Conservation (phyloP, 2,329 filamentous ascomycete genomes). For the Cordyceps javanica region DNA sequence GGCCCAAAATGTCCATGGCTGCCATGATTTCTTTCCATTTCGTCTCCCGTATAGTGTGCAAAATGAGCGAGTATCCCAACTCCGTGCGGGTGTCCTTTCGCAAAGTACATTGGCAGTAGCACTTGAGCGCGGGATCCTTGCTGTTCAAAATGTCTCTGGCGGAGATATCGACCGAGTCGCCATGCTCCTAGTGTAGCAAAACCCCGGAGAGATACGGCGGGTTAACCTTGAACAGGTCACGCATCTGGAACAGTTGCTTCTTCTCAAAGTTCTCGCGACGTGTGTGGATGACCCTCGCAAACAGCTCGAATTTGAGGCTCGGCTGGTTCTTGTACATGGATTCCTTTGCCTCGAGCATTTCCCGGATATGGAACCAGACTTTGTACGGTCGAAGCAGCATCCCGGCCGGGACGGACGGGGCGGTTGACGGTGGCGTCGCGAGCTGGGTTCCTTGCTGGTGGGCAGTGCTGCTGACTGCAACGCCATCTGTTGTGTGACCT, state of each 20-base stretch:
- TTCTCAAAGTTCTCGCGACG: slow-evolving; percentile 41
- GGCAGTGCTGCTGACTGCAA: no score
- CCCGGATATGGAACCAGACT: slow-evolving; percentile 59
- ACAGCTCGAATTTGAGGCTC: slow-evolving; percentile 52
- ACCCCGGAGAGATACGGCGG: slow-evolving; percentile 41
- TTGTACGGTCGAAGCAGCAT: slow-evolving; percentile 18
- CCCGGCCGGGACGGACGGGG: neutral
- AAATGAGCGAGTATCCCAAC: slow-evolving; percentile 18
- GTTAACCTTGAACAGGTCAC: slow-evolving; percentile 54
- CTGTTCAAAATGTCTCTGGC: slow-evolving; percentile 20
- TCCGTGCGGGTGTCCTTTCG: slow-evolving; percentile 16
- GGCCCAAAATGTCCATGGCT: slow-evolving; percentile 21
- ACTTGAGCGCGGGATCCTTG: slow-evolving; percentile 20
- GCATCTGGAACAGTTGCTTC: slow-evolving; percentile 59
- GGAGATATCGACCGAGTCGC: slow-evolving; percentile 21
- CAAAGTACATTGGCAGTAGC: slow-evolving; percentile 27
- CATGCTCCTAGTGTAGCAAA: slow-evolving; percentile 23
- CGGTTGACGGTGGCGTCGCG: neutral
- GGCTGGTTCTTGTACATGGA: slow-evolving; percentile 27
- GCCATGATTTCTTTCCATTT: slow-evolving; percentile 25
- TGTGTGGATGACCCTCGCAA: slow-evolving; percentile 53
- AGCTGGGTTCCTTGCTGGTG: neutral
- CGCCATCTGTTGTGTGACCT: neutral
- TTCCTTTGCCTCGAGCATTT: slow-evolving; percentile 46
- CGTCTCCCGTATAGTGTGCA: slow-evolving; percentile 18